Evolutionary conservation across 1,284 basidiomycete species (phyloP).

Genomic region (Grifola frondosa): DNA sequence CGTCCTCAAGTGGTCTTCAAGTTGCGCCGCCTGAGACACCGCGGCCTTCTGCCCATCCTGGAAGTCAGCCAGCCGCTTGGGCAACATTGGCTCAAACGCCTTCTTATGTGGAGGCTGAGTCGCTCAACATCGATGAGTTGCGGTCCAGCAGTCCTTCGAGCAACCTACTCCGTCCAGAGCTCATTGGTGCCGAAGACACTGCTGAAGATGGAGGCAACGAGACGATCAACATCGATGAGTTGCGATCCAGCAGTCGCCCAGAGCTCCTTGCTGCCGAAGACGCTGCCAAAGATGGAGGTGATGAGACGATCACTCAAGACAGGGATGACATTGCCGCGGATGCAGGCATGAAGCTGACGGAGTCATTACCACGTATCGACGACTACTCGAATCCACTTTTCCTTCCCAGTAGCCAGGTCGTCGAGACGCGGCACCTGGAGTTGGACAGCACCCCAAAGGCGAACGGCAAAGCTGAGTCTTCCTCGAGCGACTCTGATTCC

Average conservation of each 20-base stretch:
- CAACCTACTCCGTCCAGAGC: constrained; percentile 3
- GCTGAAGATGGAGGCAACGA: neutral
- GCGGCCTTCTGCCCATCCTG: constrained; percentile 2
- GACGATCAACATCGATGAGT: constrained; percentile 1
- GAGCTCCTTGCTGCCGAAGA: constrained; percentile 7
- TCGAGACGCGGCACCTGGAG: constrained; percentile 13
- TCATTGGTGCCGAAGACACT: constrained; percentile 5
- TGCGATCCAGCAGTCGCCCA: constrained; percentile 35
- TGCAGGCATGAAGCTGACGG: neutral
- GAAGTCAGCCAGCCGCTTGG: constrained; percentile 22
- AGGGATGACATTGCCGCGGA: neutral
- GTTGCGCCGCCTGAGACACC: neutral
- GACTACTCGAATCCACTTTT: constrained; percentile 27
- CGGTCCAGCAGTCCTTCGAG: constrained; percentile 35
- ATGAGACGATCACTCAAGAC: neutral
- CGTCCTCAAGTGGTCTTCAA: neutral
- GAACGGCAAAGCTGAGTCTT: constrained; percentile 1
- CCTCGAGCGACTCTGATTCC: constrained; percentile 31
- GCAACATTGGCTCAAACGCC: constrained; percentile 17
- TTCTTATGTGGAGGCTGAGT: constrained; percentile 20
- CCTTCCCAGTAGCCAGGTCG: constrained; percentile 30
- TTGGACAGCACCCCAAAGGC: constrained; percentile 11
- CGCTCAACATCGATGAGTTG: constrained; percentile 39
- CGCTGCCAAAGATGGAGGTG: neutral
- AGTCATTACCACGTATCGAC: neutral